Evolutionary conservation across 2,329 filamentous ascomycete genomes (phyloP).

Genomic region (Curvularia sp.): DNA sequence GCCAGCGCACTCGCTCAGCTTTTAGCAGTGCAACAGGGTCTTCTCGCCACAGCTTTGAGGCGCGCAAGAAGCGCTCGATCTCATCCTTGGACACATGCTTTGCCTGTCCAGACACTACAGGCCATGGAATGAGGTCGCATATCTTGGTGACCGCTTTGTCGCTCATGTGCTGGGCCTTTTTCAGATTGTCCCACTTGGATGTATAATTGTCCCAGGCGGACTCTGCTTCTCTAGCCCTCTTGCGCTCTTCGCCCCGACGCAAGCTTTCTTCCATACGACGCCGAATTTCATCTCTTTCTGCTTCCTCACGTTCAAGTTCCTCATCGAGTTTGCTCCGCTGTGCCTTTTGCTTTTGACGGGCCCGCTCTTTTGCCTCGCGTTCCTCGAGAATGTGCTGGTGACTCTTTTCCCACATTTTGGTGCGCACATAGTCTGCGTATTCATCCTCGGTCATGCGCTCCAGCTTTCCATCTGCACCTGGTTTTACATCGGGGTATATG

Average conservation of each 20-base stretch:
- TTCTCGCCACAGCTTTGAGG: conserved; percentile 54
- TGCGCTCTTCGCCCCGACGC: conserved; percentile 69
- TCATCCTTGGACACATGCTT: conserved; percentile 65
- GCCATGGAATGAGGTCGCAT: conserved; percentile 70
- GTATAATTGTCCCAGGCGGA: conserved; percentile 71
- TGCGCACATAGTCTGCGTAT: conserved; percentile 84
- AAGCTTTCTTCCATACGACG: conserved; percentile 74
- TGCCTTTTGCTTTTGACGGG: conserved; percentile 57
- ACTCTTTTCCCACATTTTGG: conserved; percentile 95
- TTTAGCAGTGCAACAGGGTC: conserved; percentile 68
- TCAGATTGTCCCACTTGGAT: conserved; percentile 67
- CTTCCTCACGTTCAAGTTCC: conserved; percentile 53
- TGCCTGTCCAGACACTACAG: conserved; percentile 68
- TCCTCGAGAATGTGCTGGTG: conserved; percentile 84
- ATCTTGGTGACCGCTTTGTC: conserved; percentile 28
- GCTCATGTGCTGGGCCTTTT: conserved; percentile 23
- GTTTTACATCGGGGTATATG: conserved; percentile 69
- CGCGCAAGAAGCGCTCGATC: conserved; percentile 74
- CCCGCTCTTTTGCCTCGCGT: conserved; percentile 64
- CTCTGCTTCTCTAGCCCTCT: conserved; percentile 62
- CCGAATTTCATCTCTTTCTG: conserved; percentile 58
- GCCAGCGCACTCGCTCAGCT: conserved; percentile 88
- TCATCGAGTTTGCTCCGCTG: conserved; percentile 49
- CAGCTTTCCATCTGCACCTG: conserved; percentile 63
- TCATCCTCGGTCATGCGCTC: conserved; percentile 93